phyloP scores from a whole-genome alignment of 2,329 filamentous ascomycete species.

The Pezicula rhizophila region DNA sequence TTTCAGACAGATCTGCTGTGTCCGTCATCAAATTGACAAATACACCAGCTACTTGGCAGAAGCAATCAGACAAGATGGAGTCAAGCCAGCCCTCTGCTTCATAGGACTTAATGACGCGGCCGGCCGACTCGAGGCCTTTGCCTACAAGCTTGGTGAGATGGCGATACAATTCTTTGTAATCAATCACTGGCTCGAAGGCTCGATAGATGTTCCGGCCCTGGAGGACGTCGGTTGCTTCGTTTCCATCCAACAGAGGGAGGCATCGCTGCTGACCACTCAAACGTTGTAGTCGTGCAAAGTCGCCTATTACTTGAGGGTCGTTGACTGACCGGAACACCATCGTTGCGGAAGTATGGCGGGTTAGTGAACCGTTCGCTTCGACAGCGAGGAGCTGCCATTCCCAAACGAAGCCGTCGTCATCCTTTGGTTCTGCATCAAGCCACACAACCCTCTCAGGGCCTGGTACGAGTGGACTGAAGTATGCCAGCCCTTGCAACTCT shows the following conservation, averaged over 20 bases:
- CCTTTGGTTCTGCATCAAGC: background rate
- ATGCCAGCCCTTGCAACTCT: background rate
- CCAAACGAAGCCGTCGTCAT: background rate
- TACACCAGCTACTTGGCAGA: constrained; percentile 32
- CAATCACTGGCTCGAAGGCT: constrained; percentile 3
- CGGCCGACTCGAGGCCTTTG: constrained; percentile 18
- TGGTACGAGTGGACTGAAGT: background rate
- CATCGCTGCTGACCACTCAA: constrained; percentile 6
- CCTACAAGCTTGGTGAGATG: constrained; percentile 16
- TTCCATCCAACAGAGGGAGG: constrained; percentile 12
- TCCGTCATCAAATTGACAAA: constrained; percentile 32
- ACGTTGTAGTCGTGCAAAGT: background rate
- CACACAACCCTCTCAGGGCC: background rate
- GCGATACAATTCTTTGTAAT: constrained; percentile 6
- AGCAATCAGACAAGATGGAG: constrained; percentile 23
- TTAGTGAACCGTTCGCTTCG: background rate
- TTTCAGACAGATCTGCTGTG: background rate
- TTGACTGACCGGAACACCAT: background rate
- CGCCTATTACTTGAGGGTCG: background rate
- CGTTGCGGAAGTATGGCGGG: background rate
- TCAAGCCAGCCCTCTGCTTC: constrained; percentile 6
- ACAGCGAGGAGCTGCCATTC: background rate
- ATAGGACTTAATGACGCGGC: constrained; percentile 13
- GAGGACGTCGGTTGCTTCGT: constrained; percentile 18
- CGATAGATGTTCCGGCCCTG: constrained; percentile 16